Conservation (phyloP, 345 rosid genomes). For the Gynandropsis gynandra region DNA sequence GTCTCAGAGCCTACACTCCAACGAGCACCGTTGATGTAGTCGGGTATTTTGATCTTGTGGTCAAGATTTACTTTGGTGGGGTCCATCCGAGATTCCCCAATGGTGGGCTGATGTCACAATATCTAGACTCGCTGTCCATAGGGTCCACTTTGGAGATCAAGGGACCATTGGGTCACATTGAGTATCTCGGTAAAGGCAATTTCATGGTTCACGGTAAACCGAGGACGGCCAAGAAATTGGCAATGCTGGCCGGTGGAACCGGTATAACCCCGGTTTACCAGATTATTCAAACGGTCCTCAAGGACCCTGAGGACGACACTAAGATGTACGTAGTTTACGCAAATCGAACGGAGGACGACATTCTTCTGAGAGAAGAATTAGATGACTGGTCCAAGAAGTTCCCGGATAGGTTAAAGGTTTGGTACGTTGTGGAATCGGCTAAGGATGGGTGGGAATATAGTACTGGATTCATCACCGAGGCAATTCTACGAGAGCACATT, state of each 20-base stretch:
- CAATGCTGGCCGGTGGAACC: conserved; percentile 89
- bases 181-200: conserved; percentile 58
- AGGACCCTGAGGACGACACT: conserved; percentile 68
- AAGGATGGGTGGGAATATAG: conserved; percentile 74
- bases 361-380: conserved; percentile 61
- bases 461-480: conserved; percentile 59
- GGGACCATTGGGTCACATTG: conserved; percentile 86
- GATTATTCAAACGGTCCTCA: conserved; percentile 60
- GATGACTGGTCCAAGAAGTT: conserved; percentile 57
- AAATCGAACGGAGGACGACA: conserved; percentile 78
- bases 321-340: conserved; percentile 73
- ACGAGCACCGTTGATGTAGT: conserved; percentile 55
- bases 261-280: conserved; percentile 91
- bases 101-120: conserved; percentile 83
- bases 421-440: conserved; percentile 64
- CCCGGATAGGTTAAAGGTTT: conserved; percentile 57
- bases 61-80: conserved; percentile 67
- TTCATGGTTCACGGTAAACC: conserved; percentile 67
- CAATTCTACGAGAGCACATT: conserved; percentile 49
- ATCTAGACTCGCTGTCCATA: conserved; percentile 52
- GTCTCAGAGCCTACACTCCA: conserved; percentile 89
- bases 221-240: conserved; percentile 53
- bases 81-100: conserved; percentile 68
- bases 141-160: conserved; percentile 63
- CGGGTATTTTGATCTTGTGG: conserved; percentile 75